phyloP scores from a whole-genome alignment of 2,329 filamentous ascomycete genomes.

The Chaetomiaceae sp. region DNA sequence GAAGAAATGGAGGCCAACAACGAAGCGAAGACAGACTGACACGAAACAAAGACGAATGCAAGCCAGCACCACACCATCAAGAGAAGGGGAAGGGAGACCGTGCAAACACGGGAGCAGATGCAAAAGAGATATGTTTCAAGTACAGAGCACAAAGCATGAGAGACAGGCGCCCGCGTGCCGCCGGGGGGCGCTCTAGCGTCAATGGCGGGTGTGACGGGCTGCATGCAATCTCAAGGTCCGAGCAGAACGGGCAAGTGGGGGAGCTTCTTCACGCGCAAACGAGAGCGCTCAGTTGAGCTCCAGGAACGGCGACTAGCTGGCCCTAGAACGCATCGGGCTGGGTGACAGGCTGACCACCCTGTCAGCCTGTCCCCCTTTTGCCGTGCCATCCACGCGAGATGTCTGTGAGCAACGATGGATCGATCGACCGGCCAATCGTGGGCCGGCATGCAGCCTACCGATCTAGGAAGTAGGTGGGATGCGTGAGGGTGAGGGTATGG shows the following conservation, averaged over 20 bases:
- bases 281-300: slow-evolving; percentile 10
- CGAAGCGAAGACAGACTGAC: not conserved
- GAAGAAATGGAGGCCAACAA: not conserved
- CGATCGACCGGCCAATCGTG: too few relatives aligned
- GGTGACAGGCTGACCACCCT: slow-evolving; percentile 12
- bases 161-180: not conserved
- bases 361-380: too few relatives aligned
- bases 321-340: slow-evolving; percentile 14
- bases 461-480: too few relatives aligned
- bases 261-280: not conserved
- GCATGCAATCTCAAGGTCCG: slow-evolving; percentile 6
- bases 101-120: not conserved
- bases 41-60: not conserved
- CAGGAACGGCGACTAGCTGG: slow-evolving; percentile 1
- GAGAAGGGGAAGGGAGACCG: not conserved
- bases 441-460: too few relatives aligned
- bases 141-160: not conserved
- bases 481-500: too few relatives aligned
- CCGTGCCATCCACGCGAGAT: too few relatives aligned
- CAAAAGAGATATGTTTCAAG: slow-evolving; percentile 3
- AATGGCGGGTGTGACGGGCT: slow-evolving; percentile 14
- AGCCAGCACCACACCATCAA: not conserved
- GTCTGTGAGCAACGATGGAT: too few relatives aligned
- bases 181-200: not conserved
- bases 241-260: slow-evolving; percentile 12